Evolutionary conservation across 257 asterid species (phyloP).

Genomic region (Henckelia pumila): DNA sequence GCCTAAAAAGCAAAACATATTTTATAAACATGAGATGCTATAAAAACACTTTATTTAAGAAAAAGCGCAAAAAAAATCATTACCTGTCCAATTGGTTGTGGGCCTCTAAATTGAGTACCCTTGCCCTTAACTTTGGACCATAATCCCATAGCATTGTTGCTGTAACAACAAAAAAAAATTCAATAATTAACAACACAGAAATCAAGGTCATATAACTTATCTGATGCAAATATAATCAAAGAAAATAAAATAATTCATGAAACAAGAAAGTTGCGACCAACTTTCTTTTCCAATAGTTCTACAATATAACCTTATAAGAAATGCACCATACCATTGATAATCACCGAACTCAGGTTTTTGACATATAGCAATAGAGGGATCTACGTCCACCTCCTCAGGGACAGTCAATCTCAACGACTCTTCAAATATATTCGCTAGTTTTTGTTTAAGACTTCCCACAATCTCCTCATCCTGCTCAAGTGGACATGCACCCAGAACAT

Average conservation of each 20-base stretch:
- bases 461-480: slow-evolving; percentile 44
- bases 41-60: background rate
- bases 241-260: background rate
- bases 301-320: slow-evolving; percentile 1
- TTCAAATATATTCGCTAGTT: slow-evolving; percentile 53
- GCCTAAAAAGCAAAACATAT: slow-evolving; percentile 49
- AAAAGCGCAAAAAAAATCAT: slow-evolving; percentile 12
- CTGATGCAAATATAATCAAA: background rate
- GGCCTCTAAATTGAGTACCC: slow-evolving; percentile 58
- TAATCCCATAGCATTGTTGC: slow-evolving; percentile 96
- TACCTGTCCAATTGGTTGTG: slow-evolving; percentile 88
- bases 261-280: background rate
- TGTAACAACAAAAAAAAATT: slow-evolving; percentile 35
- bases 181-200: slow-evolving; percentile 1
- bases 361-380: slow-evolving; percentile 67
- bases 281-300: background rate
- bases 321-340: slow-evolving; percentile 70
- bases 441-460: slow-evolving; percentile 62
- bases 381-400: slow-evolving; percentile 57
- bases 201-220: background rate
- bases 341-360: slow-evolving; percentile 72
- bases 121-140: slow-evolving; percentile 71
- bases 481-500: slow-evolving; percentile 15
- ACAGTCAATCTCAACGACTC: slow-evolving; percentile 54
- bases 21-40: slow-evolving; percentile 18